Percentiles rank a stretch among this genome's conserved stretches.
Evolutionary conservation across 805 yeast species (phyloP).

Genomic region (Dipodascus albidus): DNA sequence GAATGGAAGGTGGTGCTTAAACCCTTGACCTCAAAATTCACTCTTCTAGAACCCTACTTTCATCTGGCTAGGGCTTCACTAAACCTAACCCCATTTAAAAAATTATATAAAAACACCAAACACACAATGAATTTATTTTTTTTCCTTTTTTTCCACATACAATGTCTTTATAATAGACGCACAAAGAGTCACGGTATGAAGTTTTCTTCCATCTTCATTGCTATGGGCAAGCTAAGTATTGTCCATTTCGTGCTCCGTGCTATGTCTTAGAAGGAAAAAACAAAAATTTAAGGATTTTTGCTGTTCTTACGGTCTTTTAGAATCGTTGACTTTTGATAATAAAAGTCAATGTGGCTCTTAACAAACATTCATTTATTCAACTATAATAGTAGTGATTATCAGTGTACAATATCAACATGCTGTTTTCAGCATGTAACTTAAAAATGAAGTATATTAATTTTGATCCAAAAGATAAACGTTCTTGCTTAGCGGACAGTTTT

Average conservation of each 20-base stretch:
- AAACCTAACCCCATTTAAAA: background rate
- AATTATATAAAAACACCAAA: background rate
- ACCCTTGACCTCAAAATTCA: too few relatives aligned
- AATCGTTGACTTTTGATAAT: slow-evolving; percentile 1
- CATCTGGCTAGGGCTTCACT: too few relatives aligned
- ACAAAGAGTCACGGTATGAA: slow-evolving; percentile 1
- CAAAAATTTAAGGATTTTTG: background rate
- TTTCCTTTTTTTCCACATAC: background rate
- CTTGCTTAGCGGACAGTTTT: background rate
- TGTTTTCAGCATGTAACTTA: background rate
- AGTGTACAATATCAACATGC: too few relatives aligned
- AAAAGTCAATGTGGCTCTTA: slow-evolving; percentile 1
- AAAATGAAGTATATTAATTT: background rate
- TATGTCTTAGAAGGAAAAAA: background rate
- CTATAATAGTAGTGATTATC: too few relatives aligned
- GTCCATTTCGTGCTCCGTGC: slow-evolving; percentile 1
- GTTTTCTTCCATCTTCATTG: slow-evolving; percentile 1
- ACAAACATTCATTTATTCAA: background rate
- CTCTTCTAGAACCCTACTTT: too few relatives aligned
- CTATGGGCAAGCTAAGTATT: slow-evolving; percentile 1
- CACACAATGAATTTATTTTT: background rate
- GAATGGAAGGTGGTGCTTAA: slow-evolving; percentile 1
- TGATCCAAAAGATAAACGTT: background rate
- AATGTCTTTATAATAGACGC: slow-evolving; percentile 1
- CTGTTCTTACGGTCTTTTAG: slow-evolving; percentile 2